A percentile compares a stretch with the other conserved stretches of the same genome.
phyloP scores from a whole-genome alignment of 2,329 filamentous ascomycete genomes.

The Pestalotiopsis sp. region DNA sequence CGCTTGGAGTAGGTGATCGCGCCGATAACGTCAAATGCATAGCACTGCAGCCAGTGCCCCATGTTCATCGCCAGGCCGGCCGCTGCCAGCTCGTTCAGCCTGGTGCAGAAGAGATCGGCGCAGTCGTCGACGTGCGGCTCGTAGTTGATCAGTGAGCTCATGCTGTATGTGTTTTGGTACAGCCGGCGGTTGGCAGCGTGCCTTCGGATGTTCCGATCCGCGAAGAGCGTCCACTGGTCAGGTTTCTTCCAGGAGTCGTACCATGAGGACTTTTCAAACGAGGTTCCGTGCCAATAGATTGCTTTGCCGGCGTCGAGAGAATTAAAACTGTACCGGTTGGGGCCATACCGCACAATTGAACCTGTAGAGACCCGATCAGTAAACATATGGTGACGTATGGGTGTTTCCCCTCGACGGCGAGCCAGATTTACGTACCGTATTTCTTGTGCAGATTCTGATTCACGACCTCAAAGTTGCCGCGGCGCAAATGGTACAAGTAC shows the following conservation, averaged over 20 bases:
- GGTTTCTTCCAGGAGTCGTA: conserved; percentile 30
- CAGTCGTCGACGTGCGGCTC: conserved; percentile 37
- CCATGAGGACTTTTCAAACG: conserved; percentile 37
- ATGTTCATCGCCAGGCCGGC: conserved; percentile 27
- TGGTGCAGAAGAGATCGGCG: conserved; percentile 28
- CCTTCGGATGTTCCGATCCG: conserved; percentile 28
- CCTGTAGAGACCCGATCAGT: conserved; percentile 22
- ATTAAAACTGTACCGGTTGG: conserved; percentile 49
- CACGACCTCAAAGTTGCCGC: conserved; percentile 29
- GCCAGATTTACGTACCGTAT: conserved; percentile 25
- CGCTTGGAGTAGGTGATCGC: conserved; percentile 23
- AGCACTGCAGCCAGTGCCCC: conserved; percentile 21
- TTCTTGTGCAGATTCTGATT: conserved; percentile 33
- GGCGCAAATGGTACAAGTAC: conserved; percentile 33
- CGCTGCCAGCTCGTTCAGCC: conserved; percentile 29
- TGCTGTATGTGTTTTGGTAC: conserved; percentile 34
- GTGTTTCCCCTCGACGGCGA: no score
- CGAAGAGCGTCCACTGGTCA: conserved; percentile 30
- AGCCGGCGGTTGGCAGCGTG: conserved; percentile 30
- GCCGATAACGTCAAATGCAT: conserved; percentile 30
- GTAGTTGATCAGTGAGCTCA: conserved; percentile 36
- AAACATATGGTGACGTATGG: no score
- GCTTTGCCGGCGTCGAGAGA: conserved; percentile 41
- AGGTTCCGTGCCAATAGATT: conserved; percentile 43
- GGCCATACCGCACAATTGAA: conserved; percentile 48